These are phyloP conservation scores for Neurospora tetrasperma DNA, from an alignment of 495 filamentous ascomycete genomes.

Conservation along the genomic window DNA sequence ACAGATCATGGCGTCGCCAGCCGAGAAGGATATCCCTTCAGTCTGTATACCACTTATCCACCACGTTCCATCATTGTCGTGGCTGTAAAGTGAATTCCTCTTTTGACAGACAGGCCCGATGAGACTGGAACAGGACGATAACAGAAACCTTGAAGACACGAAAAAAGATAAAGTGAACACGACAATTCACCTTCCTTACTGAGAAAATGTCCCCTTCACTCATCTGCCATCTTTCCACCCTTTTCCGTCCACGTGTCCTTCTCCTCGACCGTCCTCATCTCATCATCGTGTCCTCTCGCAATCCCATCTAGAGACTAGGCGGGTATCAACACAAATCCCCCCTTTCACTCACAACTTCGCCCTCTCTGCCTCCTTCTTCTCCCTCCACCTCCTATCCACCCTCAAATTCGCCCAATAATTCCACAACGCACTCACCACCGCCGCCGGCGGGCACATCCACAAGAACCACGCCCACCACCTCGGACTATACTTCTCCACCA, in stretches of 20 bases:
- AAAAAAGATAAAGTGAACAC: background rate
- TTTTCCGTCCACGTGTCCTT: background rate
- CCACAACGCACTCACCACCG: slow-evolving; percentile 51
- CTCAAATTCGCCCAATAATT: slow-evolving; percentile 55
- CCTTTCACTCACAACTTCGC: slow-evolving; percentile 46
- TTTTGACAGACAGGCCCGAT: background rate
- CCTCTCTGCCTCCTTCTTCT: slow-evolving; percentile 54
- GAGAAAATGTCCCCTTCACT: background rate
- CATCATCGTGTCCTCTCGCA: background rate
- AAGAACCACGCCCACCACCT: slow-evolving; percentile 74
- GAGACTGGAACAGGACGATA: background rate
- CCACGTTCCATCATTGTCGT: background rate
- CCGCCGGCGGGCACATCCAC: slow-evolving; percentile 62
- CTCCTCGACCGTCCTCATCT: background rate
- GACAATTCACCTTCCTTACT: no score
- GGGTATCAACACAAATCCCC: background rate
- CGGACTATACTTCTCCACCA: slow-evolving; percentile 53
- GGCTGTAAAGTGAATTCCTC: background rate
- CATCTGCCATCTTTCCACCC: background rate
- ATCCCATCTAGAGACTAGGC: background rate
- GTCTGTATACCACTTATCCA: background rate
- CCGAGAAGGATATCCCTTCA: background rate
- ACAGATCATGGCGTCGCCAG: background rate
- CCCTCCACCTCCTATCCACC: slow-evolving; percentile 59
- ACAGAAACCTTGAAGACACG: background rate